Percentiles rank a stretch among this genome's conserved stretches.
phyloP scores from a whole-genome alignment of 345 rosid genomes.

The Lepidium didymum region DNA sequence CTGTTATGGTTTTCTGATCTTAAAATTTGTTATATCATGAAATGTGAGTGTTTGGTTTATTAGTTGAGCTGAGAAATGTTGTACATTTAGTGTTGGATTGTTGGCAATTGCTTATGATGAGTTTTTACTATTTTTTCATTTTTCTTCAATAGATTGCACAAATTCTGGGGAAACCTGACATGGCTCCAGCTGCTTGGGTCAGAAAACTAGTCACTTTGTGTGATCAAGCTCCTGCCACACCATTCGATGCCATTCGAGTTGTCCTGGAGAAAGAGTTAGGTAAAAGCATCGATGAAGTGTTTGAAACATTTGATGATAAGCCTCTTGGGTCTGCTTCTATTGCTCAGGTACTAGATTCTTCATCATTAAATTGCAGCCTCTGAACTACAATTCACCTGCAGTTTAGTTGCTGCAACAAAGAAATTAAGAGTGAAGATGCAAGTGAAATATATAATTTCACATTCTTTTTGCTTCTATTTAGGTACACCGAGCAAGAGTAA shows the following conservation, averaged over 20 bases:
- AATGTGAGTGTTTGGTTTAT: not conserved
- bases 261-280: conserved; percentile 72
- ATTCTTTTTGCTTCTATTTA: conserved; percentile 11
- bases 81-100: not conserved
- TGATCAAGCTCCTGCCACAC: conserved; percentile 86
- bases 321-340: conserved; percentile 98
- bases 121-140: not conserved
- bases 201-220: conserved; percentile 81
- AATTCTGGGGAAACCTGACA: conserved; percentile 86
- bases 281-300: conserved; percentile 41
- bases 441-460: not conserved
- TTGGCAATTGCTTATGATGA: not conserved
- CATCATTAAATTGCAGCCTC: not conserved
- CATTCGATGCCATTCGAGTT: conserved; percentile 42
- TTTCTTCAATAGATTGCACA: conserved; percentile 59
- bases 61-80: not conserved
- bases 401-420: not conserved
- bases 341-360: conserved; percentile 59
- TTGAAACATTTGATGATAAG: conserved; percentile 65
- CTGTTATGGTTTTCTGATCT: not conserved
- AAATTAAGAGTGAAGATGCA: not conserved
- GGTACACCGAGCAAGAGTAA: conserved; percentile 89
- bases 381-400: not conserved
- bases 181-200: conserved; percentile 93
- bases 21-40: not conserved